These are phyloP conservation scores for Penicillium italicum DNA, from an alignment of 2,329 filamentous ascomycete genomes.

Conservation along the genomic window DNA sequence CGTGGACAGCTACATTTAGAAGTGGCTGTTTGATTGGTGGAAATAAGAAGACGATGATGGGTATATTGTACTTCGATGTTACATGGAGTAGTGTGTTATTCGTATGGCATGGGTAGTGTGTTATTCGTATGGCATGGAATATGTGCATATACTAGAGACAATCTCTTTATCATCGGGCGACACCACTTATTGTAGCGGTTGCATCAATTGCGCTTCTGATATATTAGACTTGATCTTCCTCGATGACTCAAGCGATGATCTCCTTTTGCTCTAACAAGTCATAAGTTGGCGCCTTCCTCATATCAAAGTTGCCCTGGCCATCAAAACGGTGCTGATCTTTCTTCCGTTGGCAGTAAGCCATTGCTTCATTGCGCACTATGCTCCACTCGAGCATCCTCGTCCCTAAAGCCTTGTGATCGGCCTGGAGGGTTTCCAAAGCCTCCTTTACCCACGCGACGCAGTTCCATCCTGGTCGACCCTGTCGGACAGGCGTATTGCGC, in stretches of 20 bases:
- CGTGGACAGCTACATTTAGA: neutral
- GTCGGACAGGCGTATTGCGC: constrained; percentile 29
- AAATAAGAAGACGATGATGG: no score
- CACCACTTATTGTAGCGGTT: neutral
- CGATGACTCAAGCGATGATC: constrained; percentile 10
- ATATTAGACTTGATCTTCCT: neutral
- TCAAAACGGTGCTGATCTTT: constrained; percentile 43
- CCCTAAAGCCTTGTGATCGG: constrained; percentile 33
- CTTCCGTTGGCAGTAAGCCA: constrained; percentile 42
- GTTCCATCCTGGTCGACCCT: constrained; percentile 39
- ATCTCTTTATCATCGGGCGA: neutral
- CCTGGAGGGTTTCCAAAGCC: constrained; percentile 32
- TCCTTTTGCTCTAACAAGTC: constrained; percentile 34
- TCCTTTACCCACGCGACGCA: constrained; percentile 46
- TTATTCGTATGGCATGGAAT: neutral
- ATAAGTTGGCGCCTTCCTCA: constrained; percentile 34
- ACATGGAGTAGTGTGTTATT: no score
- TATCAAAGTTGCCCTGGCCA: constrained; percentile 32
- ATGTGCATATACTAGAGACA: neutral
- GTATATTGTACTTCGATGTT: neutral
- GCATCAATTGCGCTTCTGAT: neutral
- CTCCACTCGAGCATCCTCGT: constrained; percentile 35
- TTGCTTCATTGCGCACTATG: constrained; percentile 34
- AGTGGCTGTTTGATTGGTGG: neutral
- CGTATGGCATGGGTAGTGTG: neutral